A percentile compares a stretch with the other conserved stretches of the same genome.
phyloP scores from a whole-genome alignment of 2,329 filamentous ascomycete genomes.

The Colletotrichum musae region DNA sequence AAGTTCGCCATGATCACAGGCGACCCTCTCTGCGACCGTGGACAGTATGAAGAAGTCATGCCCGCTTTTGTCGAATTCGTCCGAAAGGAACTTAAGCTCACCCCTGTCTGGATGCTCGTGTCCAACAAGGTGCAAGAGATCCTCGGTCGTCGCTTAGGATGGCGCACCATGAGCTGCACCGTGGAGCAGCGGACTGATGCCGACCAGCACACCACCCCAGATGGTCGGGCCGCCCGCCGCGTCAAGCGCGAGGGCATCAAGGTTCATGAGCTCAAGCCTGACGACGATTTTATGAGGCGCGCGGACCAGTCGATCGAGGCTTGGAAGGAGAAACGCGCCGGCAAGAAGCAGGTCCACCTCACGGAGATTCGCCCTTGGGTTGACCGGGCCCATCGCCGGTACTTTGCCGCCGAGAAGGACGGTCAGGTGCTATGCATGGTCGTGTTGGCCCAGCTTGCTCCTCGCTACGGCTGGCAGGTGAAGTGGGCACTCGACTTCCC shows the following conservation, averaged over 20 bases:
- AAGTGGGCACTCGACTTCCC: conserved; percentile 98
- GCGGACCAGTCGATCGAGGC: conserved; percentile 81
- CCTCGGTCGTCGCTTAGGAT: conserved; percentile 84
- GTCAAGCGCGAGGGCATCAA: conserved; percentile 89
- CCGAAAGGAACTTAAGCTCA: conserved; percentile 77
- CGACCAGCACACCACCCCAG: conserved; percentile 76
- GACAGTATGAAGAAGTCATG: conserved; percentile 82
- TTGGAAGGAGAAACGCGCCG: conserved; percentile 86
- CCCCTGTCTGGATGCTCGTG: conserved; percentile 92
- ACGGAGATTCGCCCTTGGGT: conserved; percentile 93
- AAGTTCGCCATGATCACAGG: conserved; percentile 89
- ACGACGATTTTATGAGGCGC: conserved; percentile 77
- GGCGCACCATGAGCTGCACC: conserved; percentile 90
- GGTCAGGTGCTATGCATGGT: conserved; percentile 83
- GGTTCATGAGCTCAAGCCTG: conserved; percentile 79
- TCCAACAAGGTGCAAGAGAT: conserved; percentile 84
- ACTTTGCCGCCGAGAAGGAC: conserved; percentile 84
- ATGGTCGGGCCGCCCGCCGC: conserved; percentile 83
- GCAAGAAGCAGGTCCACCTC: conserved; percentile 85
- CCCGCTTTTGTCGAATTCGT: conserved; percentile 82
- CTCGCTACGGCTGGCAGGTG: conserved; percentile 89
- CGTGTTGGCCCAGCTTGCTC: conserved; percentile 86
- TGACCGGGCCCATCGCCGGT: conserved; percentile 85
- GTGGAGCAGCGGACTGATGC: conserved; percentile 91
- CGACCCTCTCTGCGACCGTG: conserved; percentile 85